A percentile compares a stretch with the other conserved stretches of the same genome.
Evolutionary conservation across 495 filamentous ascomycete genomes (phyloP).

Genomic region (Podospora bellae-mahoneyi): DNA sequence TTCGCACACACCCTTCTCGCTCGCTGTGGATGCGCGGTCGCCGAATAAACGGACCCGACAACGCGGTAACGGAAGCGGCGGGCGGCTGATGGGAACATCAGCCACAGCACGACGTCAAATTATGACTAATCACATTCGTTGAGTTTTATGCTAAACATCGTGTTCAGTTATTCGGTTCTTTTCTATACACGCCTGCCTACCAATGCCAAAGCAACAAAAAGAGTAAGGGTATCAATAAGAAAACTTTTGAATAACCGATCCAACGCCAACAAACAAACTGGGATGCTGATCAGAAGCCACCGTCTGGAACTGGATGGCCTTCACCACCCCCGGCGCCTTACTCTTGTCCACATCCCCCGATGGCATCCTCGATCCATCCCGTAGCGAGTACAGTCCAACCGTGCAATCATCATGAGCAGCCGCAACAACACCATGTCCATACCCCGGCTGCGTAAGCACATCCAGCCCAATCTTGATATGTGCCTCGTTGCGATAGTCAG

Average conservation of each 20-base stretch:
- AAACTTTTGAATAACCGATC: constrained; percentile 27
- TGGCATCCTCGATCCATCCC: constrained; percentile 32
- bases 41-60: neutral
- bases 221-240: constrained; percentile 24
- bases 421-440: constrained; percentile 34
- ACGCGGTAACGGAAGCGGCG: neutral
- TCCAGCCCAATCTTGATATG: constrained; percentile 39
- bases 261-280: constrained; percentile 19
- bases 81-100: neutral
- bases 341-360: constrained; percentile 12
- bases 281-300: constrained; percentile 16
- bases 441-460: constrained; percentile 23
- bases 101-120: too few relatives aligned
- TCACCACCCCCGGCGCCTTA: constrained; percentile 16
- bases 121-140: neutral
- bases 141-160: neutral
- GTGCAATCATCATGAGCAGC: constrained; percentile 42
- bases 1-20: neutral
- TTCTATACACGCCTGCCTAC: neutral
- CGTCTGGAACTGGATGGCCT: constrained; percentile 10
- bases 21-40: neutral
- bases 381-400: constrained; percentile 42
- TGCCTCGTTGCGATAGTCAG: constrained; percentile 36
- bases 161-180: neutral
- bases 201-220: neutral